A percentile compares a stretch with the other conserved stretches of the same genome.
These are phyloP conservation scores for Metschnikowia rubicola DNA, from an alignment of 805 yeast genomes.

Conservation along the genomic window DNA sequence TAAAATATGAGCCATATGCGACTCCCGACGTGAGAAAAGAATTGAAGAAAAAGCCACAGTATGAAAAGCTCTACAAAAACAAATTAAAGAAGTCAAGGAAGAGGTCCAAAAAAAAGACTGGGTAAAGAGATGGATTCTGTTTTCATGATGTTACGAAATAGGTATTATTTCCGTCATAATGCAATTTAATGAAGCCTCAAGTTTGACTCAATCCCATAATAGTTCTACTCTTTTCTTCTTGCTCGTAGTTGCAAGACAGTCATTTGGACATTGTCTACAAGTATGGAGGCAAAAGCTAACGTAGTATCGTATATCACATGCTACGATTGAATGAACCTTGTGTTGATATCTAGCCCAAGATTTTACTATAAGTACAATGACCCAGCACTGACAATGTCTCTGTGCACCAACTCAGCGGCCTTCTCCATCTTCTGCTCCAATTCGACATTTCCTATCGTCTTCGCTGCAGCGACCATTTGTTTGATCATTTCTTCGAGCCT, in stretches of 20 bases:
- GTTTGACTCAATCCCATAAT: too few relatives aligned
- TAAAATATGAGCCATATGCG: not conserved
- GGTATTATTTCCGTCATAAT: too few relatives aligned
- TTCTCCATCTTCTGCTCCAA: constrained; percentile 86
- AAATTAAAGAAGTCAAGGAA: not conserved
- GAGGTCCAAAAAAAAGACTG: not conserved
- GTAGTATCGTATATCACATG: too few relatives aligned
- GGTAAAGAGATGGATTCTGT: not conserved
- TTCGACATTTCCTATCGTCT: constrained; percentile 87
- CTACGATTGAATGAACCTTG: not conserved
- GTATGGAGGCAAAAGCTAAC: too few relatives aligned
- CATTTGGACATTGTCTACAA: too few relatives aligned
- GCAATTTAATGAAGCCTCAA: too few relatives aligned
- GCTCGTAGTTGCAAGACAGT: too few relatives aligned
- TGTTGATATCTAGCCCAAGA: not conserved
- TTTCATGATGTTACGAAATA: too few relatives aligned
- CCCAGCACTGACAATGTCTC: constrained; percentile 96
- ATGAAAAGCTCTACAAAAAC: not conserved
- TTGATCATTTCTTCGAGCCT: constrained; percentile 89
- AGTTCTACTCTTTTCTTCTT: too few relatives aligned
- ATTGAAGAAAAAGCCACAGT: constrained; percentile 1
- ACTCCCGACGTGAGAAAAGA: not conserved
- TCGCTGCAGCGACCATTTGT: constrained; percentile 88
- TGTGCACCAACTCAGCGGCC: constrained; percentile 80
- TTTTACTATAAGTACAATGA: constrained; percentile 64